Conservation (phyloP, 139 green algal genomes). For the Picochlorum sp. region DNA sequence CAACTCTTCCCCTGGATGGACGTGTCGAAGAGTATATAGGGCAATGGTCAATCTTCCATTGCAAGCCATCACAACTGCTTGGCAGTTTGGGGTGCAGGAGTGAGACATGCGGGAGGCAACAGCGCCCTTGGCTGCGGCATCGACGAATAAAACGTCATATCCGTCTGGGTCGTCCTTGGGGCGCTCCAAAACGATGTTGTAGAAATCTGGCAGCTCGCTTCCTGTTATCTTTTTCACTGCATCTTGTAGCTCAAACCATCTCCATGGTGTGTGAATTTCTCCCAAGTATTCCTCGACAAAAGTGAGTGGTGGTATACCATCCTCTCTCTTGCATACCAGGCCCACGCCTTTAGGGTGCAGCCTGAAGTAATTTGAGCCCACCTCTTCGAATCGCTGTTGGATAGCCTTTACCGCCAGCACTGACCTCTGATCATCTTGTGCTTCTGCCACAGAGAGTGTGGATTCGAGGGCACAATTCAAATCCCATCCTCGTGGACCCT, state of each 20-base stretch:
- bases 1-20: constrained; percentile 68
- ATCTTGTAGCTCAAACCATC: constrained; percentile 91
- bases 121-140: constrained; percentile 77
- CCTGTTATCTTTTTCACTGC: constrained; percentile 59
- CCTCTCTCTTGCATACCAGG: constrained; percentile 51
- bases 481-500: constrained; percentile 54
- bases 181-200: constrained; percentile 70
- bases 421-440: constrained; percentile 14
- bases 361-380: constrained; percentile 73
- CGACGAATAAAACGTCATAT: constrained; percentile 81
- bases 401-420: constrained; percentile 32
- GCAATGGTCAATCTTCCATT: constrained; percentile 75
- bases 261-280: constrained; percentile 80
- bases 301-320: constrained; percentile 58
- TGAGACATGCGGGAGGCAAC: constrained; percentile 85
- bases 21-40: constrained; percentile 68
- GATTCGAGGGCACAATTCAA: constrained; percentile 27
- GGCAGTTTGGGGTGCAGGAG: constrained; percentile 90
- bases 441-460: constrained; percentile 14
- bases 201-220: constrained; percentile 86
- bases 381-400: constrained; percentile 33
- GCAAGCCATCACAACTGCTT: constrained; percentile 62
- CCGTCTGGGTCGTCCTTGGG: constrained; percentile 41
- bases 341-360: constrained; percentile 83
- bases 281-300: constrained; percentile 93